A percentile compares a stretch with the other conserved stretches of the same genome.
These are phyloP conservation scores for Fomitopsis pinicola DNA, from an alignment of 1,284 basidiomycete species.

Conservation along the genomic window DNA sequence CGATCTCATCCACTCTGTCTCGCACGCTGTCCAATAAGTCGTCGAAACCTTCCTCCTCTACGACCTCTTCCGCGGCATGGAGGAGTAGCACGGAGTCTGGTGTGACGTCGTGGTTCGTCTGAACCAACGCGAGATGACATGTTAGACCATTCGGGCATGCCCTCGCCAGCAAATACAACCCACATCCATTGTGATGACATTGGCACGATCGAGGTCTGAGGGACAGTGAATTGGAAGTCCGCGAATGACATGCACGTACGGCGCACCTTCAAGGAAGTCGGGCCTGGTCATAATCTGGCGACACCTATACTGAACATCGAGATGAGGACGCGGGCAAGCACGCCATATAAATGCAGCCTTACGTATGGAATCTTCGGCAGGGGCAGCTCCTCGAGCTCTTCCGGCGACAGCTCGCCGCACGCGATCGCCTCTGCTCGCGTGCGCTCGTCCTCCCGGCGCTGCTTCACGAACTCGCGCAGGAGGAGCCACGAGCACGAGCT, in stretches of 20 bases:
- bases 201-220: constrained; percentile 56
- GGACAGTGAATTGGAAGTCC: background rate
- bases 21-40: constrained; percentile 67
- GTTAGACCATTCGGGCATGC: background rate
- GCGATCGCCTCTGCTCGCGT: constrained; percentile 36
- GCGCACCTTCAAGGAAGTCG: constrained; percentile 71
- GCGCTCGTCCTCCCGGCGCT: constrained; percentile 46
- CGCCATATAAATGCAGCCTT: constrained; percentile 5
- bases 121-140: constrained; percentile 4
- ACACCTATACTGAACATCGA: constrained; percentile 46
- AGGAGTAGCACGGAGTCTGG: constrained; percentile 77
- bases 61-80: constrained; percentile 64
- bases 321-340: constrained; percentile 8
- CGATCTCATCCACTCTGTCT: constrained; percentile 71
- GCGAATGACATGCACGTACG: constrained; percentile 1
- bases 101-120: constrained; percentile 74
- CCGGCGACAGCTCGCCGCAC: constrained; percentile 30
- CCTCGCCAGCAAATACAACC: constrained; percentile 17
- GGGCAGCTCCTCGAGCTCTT: constrained; percentile 39
- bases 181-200: constrained; percentile 79
- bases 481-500: constrained; percentile 76
- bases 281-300: constrained; percentile 79
- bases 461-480: constrained; percentile 63
- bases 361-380: constrained; percentile 64
- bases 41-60: constrained; percentile 69